A percentile compares a stretch with the other conserved stretches of the same genome.
phyloP scores from a whole-genome alignment of 2,329 filamentous ascomycete genomes.

The Fusarium napiforme region DNA sequence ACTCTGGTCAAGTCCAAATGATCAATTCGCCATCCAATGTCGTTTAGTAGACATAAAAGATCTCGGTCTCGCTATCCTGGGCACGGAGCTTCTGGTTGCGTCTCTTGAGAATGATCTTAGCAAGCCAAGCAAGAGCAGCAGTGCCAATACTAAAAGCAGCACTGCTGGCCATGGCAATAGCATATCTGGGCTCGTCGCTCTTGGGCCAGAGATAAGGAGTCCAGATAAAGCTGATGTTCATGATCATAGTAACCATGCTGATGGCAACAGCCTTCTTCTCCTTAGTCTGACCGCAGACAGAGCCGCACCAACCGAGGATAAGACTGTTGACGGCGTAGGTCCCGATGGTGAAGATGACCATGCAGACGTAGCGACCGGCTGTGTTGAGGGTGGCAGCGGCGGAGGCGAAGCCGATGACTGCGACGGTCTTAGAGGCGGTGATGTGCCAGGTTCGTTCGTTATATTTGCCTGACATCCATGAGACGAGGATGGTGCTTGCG shows the following conservation, averaged over 20 bases:
- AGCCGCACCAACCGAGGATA: slow-evolving; percentile 57
- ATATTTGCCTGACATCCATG: slow-evolving; percentile 55
- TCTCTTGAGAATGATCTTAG: slow-evolving; percentile 49
- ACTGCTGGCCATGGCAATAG: slow-evolving; percentile 38
- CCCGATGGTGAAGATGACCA: slow-evolving; percentile 54
- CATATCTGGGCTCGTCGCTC: slow-evolving; percentile 40
- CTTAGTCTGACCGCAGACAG: slow-evolving; percentile 57
- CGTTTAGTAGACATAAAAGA: slow-evolving; percentile 47
- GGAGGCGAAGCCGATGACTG: slow-evolving; percentile 45
- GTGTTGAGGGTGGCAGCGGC: slow-evolving; percentile 43
- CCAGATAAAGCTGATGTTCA: slow-evolving; percentile 45
- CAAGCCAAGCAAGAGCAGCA: slow-evolving; percentile 53
- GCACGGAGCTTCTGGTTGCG: slow-evolving; percentile 51
- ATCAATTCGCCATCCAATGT: background rate
- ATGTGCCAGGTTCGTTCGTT: slow-evolving; percentile 62
- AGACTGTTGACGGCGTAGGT: slow-evolving; percentile 57
- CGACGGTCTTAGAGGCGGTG: slow-evolving; percentile 54
- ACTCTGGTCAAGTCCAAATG: background rate
- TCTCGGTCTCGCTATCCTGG: slow-evolving; percentile 39
- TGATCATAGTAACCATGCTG: slow-evolving; percentile 47
- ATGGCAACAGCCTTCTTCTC: slow-evolving; percentile 61
- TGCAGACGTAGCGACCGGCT: slow-evolving; percentile 44
- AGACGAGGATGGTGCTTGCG: slow-evolving; percentile 36
- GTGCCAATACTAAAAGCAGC: slow-evolving; percentile 49
- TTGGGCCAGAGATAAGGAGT: slow-evolving; percentile 43